Base-by-base conservation (phyloP, 306 rosid genomes). In the Vigna mungo region DNA sequence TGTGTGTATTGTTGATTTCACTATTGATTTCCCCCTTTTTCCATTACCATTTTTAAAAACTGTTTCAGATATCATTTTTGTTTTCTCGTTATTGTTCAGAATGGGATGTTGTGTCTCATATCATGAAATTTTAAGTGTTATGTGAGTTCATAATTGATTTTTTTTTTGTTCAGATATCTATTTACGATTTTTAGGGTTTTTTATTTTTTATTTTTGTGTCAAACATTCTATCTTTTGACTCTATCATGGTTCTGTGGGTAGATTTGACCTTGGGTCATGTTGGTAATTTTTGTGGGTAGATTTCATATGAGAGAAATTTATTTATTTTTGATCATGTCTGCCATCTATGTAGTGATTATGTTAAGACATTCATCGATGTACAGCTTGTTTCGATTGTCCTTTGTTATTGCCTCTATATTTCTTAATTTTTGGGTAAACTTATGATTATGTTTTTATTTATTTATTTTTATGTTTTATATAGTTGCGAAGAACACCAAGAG, bases 401-500 rank as follows among this genome's bases (percentile, higher is more conserved):
- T 48, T 60, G 13, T 10, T 30, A 59, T 67, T 18, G 30, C 17
- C 17, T 58, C 34, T 47, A 18, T 34, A 4, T 4, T 62, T 9
- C 32, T 77, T 78, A 25, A 5, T 46, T 62, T 66, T 46, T 44
- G 13, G 13, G 20, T 20, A 16, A n/a, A 16, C 54, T 41, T 62
- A 4, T 34, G 0, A 6, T 32, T 66, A 51, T 23, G 30, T 17
- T 13, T 18, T 30, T 11, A 63, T 36, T 32, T 21, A 14, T 13
- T 18, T 30, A 8, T 30, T 11, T 70, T 25, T 32, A 6, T 25
- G 11, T 34, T 39, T 81, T 62, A 37, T 25, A 21, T 58, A 91
- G 97, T 85, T 32, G 54, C 7, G 36, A 46, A 75, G 23, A 88
- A 82, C 71, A 60, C 68, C 69, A 59, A 72, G 67, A 49, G 81